phyloP scores from a whole-genome alignment of 179 eudicot species.

The Spinacia oleracea region DNA sequence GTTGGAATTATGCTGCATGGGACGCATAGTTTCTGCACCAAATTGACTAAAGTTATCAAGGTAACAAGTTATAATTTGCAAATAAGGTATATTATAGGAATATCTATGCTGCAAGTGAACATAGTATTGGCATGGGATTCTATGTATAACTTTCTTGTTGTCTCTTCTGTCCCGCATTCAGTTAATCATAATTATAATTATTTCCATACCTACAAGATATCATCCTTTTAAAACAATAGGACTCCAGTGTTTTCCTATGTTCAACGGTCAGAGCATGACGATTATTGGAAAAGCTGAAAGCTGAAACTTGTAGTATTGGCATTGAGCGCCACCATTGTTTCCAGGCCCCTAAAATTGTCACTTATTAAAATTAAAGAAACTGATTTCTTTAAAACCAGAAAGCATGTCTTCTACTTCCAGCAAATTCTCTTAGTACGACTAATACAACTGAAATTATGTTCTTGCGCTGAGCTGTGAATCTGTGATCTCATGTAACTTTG shows the following conservation, averaged over 20 bases:
- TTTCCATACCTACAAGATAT: neutral
- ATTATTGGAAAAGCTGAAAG: neutral
- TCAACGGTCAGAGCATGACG: neutral
- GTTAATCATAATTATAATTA: neutral
- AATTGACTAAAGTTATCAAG: constrained; percentile 61
- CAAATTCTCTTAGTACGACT: neutral
- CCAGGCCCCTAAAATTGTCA: neutral
- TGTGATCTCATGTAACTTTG: neutral
- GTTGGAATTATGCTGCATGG: constrained; percentile 86
- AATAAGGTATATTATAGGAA: neutral
- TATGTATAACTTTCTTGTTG: neutral
- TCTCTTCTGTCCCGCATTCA: neutral
- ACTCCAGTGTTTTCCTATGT: neutral
- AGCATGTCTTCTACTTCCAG: neutral
- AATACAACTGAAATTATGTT: neutral
- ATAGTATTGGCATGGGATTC: neutral
- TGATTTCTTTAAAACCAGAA: neutral
- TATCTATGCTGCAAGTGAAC: no score
- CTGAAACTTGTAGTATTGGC: neutral
- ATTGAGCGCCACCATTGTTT: neutral
- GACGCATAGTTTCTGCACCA: constrained; percentile 54
- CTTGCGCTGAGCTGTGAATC: neutral
- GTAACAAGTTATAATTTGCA: constrained; percentile 26
- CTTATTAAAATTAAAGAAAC: no score
- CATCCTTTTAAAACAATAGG: neutral